Percentiles rank a stretch among this genome's conserved stretches.
phyloP scores from a whole-genome alignment of 2,329 filamentous ascomycete species.

The Clonostachys rosea region DNA sequence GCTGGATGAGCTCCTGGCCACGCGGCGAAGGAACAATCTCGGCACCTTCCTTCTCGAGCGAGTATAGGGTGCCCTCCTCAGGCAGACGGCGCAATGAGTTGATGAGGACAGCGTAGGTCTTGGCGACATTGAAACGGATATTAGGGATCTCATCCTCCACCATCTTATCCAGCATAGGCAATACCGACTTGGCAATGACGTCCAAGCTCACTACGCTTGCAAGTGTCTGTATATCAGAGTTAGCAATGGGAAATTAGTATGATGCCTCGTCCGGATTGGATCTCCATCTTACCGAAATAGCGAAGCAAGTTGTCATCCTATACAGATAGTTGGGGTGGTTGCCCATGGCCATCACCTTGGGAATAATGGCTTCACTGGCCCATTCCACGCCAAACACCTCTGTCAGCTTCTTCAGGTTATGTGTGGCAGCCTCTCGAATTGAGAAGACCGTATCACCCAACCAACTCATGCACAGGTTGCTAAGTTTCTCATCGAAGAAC shows the following conservation, averaged over 20 bases:
- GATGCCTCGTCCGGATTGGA: too few relatives aligned
- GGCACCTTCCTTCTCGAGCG: slow-evolving; percentile 73
- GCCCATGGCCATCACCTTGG: slow-evolving; percentile 98
- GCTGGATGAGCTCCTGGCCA: slow-evolving; percentile 76
- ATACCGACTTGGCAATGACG: slow-evolving; percentile 87
- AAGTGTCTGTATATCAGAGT: slow-evolving; percentile 62
- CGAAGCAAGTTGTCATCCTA: slow-evolving; percentile 99
- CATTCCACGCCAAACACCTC: slow-evolving; percentile 98
- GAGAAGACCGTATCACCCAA: slow-evolving; percentile 98
- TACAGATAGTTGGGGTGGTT: slow-evolving; percentile 98
- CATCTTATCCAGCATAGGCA: slow-evolving; percentile 94
- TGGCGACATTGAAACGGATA: slow-evolving; percentile 98
- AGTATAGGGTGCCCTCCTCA: slow-evolving; percentile 79
- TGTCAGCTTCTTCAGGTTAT: slow-evolving; percentile 96
- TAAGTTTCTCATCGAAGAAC: slow-evolving; percentile 98
- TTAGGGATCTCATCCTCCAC: slow-evolving; percentile 95
- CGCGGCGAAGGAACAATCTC: slow-evolving; percentile 61
- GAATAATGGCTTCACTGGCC: slow-evolving; percentile 95
- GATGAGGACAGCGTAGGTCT: slow-evolving; percentile 89
- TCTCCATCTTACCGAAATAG: slow-evolving; percentile 74
- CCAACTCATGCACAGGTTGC: slow-evolving; percentile 96
- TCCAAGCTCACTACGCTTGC: slow-evolving; percentile 89
- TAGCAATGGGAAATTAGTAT: slow-evolving; percentile 9
- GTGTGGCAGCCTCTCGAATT: slow-evolving; percentile 93
- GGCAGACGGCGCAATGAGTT: slow-evolving; percentile 89